Conservation (phyloP, 148 eudicot species). For the Cornus florida region DNA sequence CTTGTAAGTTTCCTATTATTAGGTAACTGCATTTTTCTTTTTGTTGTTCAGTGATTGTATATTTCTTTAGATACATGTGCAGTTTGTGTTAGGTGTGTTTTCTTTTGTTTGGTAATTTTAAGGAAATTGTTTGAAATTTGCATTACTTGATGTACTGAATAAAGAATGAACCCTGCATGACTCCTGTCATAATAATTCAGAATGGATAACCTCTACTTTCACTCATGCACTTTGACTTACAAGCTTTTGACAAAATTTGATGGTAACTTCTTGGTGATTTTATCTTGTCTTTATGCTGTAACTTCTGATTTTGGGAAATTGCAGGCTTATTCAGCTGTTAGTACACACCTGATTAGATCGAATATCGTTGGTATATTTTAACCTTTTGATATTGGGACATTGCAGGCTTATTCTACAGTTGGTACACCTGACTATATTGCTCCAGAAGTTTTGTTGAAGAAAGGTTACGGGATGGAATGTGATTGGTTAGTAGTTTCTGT, state of each 20-base stretch:
- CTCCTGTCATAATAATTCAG: not conserved
- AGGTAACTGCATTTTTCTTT: constrained; percentile 2
- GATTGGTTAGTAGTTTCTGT: constrained; percentile 71
- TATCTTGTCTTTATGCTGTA: not conserved
- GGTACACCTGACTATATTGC: constrained; percentile 99
- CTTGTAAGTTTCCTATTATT: constrained; percentile 54
- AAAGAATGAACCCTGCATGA: not conserved
- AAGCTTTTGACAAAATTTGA: not conserved
- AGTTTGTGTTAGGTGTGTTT: not conserved
- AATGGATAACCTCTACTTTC: not conserved
- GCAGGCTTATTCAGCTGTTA: constrained; percentile 96
- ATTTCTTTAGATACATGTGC: not conserved
- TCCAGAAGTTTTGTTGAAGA: constrained; percentile 91
- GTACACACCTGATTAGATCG: constrained; percentile 97
- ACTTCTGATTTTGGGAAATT: constrained; percentile 10
- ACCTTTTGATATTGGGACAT: constrained; percentile 6
- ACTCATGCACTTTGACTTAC: not conserved
- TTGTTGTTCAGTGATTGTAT: not conserved
- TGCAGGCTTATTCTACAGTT: constrained; percentile 96
- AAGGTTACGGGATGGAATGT: constrained; percentile 92
- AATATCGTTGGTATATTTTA: no score
- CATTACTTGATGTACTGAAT: not conserved
- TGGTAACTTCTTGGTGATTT: not conserved
- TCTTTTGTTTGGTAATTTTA: not conserved
- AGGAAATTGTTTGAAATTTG: not conserved